These are phyloP conservation scores for Nemania sp. DNA, from an alignment of 2,329 filamentous ascomycete genomes.

Conservation along the genomic window DNA sequence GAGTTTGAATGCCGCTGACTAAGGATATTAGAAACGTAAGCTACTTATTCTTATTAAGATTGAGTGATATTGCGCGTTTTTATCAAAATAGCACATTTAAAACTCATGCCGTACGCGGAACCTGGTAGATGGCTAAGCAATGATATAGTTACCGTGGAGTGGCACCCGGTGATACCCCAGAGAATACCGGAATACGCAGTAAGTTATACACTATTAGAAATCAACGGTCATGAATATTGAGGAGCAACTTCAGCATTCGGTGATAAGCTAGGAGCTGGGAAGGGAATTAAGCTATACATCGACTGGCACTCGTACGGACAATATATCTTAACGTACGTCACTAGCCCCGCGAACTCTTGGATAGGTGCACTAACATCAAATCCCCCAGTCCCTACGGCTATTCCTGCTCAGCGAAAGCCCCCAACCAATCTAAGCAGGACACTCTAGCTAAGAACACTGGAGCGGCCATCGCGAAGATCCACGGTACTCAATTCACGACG, in stretches of 20 bases:
- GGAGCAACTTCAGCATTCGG: constrained; percentile 57
- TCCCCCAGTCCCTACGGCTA: constrained; percentile 47
- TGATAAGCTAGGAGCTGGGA: constrained; percentile 55
- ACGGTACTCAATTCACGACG: constrained; percentile 52
- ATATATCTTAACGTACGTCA: constrained; percentile 46
- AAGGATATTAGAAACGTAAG: constrained; percentile 45
- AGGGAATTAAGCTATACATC: constrained; percentile 48
- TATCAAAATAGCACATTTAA: not conserved
- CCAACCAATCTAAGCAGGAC: constrained; percentile 44
- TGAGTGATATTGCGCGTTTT: not conserved
- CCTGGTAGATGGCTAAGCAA: constrained; percentile 17
- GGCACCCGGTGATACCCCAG: constrained; percentile 59
- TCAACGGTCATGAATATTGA: constrained; percentile 25
- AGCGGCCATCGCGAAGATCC: constrained; percentile 41
- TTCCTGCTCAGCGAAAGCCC: constrained; percentile 44
- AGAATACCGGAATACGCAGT: constrained; percentile 57
- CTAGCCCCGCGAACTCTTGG: not conserved
- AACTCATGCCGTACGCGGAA: not conserved
- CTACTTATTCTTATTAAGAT: not conserved
- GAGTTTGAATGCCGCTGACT: constrained; percentile 28
- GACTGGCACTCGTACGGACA: constrained; percentile 51
- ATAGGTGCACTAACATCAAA: constrained; percentile 1
- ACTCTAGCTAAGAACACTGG: constrained; percentile 53
- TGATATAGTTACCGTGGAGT: constrained; percentile 57
- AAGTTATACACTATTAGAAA: constrained; percentile 21